Conservation (phyloP, 352 stramenopile species). For the Phytophthora ramorum region DNA sequence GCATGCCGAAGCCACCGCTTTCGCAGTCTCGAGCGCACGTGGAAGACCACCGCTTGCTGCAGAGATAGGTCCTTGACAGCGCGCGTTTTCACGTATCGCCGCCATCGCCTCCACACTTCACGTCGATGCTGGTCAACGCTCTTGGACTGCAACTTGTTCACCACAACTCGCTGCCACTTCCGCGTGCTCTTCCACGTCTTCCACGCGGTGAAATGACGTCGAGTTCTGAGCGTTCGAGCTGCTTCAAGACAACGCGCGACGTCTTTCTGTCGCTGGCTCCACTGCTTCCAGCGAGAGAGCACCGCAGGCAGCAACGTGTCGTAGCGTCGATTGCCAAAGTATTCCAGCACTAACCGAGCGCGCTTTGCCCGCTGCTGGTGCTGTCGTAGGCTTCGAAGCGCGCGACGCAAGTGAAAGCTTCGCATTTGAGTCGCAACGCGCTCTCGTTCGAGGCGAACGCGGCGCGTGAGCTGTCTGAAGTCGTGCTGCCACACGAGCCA, state of each 20-base stretch:
- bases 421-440: conserved; percentile 10
- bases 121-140: conserved; percentile 2
- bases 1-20: conserved; percentile 31
- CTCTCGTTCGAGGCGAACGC: conserved; percentile 6
- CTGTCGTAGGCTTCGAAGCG: conserved; percentile 3
- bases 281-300: conserved; percentile 24
- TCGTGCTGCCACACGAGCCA: conserved; percentile 72
- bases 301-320: conserved; percentile 36
- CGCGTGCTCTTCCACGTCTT: conserved; percentile 11
- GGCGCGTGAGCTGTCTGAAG: conserved; percentile 23
- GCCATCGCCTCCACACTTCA: conserved; percentile 34
- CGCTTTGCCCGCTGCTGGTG: conserved; percentile 34
- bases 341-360: conserved; percentile 42
- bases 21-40: conserved; percentile 24
- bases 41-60: conserved; percentile 20
- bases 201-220: conserved; percentile 20
- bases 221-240: conserved; percentile 5
- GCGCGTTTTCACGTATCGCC: conserved; percentile 11
- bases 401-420: conserved; percentile 24
- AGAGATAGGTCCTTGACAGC: conserved; percentile 10
- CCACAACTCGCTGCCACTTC: conserved; percentile 23
- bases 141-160: conserved; percentile 19
- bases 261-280: conserved; percentile 16
- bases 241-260: conserved; percentile 4
- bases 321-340: conserved; percentile 43